Evolutionary conservation across 768 basidiomycete genomes (phyloP).

Genomic region (Arthromyces matolae): DNA sequence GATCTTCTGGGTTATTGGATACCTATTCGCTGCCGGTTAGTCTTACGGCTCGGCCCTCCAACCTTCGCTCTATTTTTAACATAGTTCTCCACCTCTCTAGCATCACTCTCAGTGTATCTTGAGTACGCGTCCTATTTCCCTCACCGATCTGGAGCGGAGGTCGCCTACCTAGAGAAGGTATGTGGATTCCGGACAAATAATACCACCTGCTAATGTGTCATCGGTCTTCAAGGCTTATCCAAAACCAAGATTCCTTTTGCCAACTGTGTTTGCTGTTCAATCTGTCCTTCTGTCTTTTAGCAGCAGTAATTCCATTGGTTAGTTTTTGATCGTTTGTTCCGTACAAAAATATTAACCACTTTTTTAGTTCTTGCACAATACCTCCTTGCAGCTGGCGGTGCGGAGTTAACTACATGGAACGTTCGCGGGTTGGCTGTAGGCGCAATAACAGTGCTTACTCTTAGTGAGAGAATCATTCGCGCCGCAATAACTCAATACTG

Average conservation of each 20-base stretch:
- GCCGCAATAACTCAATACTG: background rate
- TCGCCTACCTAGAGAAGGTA: constrained; percentile 44
- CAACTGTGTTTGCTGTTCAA: constrained; percentile 39
- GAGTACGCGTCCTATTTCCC: constrained; percentile 48
- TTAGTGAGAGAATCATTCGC: constrained; percentile 15
- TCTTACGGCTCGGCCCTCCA: too few species aligned
- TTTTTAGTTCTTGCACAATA: constrained; percentile 37
- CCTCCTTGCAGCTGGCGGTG: constrained; percentile 30
- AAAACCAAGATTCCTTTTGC: constrained; percentile 38
- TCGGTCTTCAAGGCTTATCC: constrained; percentile 33
- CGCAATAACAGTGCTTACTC: constrained; percentile 27
- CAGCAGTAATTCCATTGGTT: constrained; percentile 38
- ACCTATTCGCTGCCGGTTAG: constrained; percentile 31
- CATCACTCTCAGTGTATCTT: constrained; percentile 37
- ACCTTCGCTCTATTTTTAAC: background rate
- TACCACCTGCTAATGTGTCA: background rate
- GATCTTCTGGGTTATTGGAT: constrained; percentile 40
- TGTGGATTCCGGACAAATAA: background rate
- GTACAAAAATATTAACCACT: too few species aligned
- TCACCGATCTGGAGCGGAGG: constrained; percentile 45
- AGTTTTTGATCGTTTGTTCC: background rate
- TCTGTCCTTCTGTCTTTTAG: constrained; percentile 34
- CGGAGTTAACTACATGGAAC: constrained; percentile 28
- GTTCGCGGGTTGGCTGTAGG: constrained; percentile 34
- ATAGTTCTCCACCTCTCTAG: constrained; percentile 13